These are phyloP conservation scores for Begonia loranthoides DNA, from an alignment of 306 rosid species.

Conservation along the genomic window DNA sequence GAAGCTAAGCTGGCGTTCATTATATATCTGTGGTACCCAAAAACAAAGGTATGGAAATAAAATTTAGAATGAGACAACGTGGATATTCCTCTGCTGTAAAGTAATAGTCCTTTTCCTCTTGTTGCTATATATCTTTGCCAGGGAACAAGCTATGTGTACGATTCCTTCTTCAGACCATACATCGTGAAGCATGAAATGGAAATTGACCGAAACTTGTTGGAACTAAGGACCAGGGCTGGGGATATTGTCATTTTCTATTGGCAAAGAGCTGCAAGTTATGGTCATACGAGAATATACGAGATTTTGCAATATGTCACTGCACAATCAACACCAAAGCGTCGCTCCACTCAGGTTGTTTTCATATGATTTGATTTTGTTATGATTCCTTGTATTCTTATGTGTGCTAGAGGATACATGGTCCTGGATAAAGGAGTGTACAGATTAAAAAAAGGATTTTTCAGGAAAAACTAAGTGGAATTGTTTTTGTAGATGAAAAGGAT, in stretches of 20 bases:
- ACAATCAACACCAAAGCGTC: constrained; percentile 65
- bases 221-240: constrained; percentile 75
- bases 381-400: not conserved
- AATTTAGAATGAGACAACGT: not conserved
- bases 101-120: not conserved
- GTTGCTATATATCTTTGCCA: constrained; percentile 18
- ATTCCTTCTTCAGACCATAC: constrained; percentile 85
- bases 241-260: constrained; percentile 57
- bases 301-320: constrained; percentile 79
- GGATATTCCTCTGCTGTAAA: not conserved
- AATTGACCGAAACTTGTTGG: constrained; percentile 73
- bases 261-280: constrained; percentile 79
- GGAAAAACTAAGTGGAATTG: too few relatives aligned
- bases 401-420: not conserved
- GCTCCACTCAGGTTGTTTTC: constrained; percentile 52
- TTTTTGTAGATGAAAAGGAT: too few relatives aligned
- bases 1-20: constrained; percentile 88
- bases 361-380: not conserved
- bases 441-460: too few relatives aligned
- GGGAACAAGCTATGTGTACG: constrained; percentile 89
- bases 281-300: constrained; percentile 74
- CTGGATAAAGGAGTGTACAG: not conserved
- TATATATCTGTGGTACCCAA: constrained; percentile 85
- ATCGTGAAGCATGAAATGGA: constrained; percentile 73
- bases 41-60: constrained; percentile 49